Evolutionary conservation across 2,329 filamentous ascomycete species (phyloP).

Genomic region (Hirsutella thompsonii): DNA sequence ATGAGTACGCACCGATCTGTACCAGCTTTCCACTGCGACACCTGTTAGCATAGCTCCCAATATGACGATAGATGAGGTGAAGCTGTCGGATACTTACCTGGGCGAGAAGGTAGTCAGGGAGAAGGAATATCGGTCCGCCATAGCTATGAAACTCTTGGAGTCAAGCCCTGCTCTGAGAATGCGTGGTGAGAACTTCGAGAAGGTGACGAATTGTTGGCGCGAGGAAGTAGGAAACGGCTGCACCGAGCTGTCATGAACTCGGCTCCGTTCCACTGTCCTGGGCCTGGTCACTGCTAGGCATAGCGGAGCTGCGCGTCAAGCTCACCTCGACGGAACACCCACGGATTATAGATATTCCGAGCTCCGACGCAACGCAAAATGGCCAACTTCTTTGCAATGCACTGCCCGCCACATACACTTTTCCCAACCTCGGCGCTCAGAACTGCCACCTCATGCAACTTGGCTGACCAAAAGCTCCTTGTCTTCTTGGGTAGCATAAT

Average conservation of each 20-base stretch:
- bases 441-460: too few species aligned
- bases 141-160: constrained; percentile 27
- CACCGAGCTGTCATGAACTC: constrained; percentile 17
- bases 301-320: constrained; percentile 25
- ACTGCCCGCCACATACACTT: too few species aligned
- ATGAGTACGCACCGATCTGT: constrained; percentile 59
- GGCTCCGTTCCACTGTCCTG: not conserved
- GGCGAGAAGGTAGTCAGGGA: constrained; percentile 98
- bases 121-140: constrained; percentile 99
- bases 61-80: constrained; percentile 4
- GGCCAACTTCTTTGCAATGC: too few species aligned
- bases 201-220: constrained; percentile 2
- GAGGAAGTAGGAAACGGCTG: not conserved
- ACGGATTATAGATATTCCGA: constrained; percentile 16
- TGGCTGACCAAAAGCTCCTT: too few species aligned
- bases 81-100: constrained; percentile 52
- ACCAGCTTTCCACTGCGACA: constrained; percentile 82
- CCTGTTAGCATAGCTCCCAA: constrained; percentile 28
- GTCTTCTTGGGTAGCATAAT: too few species aligned
- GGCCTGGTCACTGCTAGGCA: constrained; percentile 17
- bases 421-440: not conserved
- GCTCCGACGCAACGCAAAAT: constrained; percentile 1
- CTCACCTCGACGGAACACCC: constrained; percentile 7
- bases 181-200: constrained; percentile 5
- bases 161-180: not conserved